These are phyloP conservation scores for Ceratobasidium sp. DNA, from an alignment of 1,284 basidiomycete species.

Conservation along the genomic window DNA sequence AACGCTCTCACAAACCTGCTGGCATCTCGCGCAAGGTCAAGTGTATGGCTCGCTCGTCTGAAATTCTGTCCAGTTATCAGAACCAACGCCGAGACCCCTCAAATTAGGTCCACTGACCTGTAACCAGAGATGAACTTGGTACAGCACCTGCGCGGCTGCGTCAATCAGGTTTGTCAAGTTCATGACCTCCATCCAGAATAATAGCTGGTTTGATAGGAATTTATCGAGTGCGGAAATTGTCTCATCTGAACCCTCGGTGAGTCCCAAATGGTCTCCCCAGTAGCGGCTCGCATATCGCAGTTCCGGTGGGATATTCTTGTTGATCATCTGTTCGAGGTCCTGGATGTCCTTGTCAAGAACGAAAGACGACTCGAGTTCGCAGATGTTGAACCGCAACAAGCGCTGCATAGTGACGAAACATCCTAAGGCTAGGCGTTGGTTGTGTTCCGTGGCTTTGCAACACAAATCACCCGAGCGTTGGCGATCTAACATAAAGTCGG, in stretches of 20 bases:
- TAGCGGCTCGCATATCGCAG: constrained; percentile 22
- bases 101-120: too few relatives aligned
- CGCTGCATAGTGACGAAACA: constrained; percentile 15
- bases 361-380: constrained; percentile 3
- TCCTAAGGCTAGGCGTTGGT: neutral
- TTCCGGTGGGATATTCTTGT: neutral
- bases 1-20: neutral
- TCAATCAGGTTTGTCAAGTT: too few relatives aligned
- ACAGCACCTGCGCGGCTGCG: too few relatives aligned
- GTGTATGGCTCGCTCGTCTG: too few relatives aligned
- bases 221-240: neutral
- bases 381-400: constrained; percentile 20
- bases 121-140: too few relatives aligned
- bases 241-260: neutral
- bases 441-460: neutral
- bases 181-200: constrained; percentile 44
- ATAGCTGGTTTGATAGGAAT: constrained; percentile 19
- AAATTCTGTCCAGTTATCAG: too few relatives aligned
- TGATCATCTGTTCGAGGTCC: constrained; percentile 4
- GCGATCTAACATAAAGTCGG: constrained; percentile 36
- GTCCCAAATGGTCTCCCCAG: constrained; percentile 25
- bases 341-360: constrained; percentile 18
- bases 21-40: neutral
- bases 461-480: constrained; percentile 10
- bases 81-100: too few relatives aligned